Conservation (phyloP, 2,329 filamentous ascomycete genomes). For the Fusarium agapanthi region DNA sequence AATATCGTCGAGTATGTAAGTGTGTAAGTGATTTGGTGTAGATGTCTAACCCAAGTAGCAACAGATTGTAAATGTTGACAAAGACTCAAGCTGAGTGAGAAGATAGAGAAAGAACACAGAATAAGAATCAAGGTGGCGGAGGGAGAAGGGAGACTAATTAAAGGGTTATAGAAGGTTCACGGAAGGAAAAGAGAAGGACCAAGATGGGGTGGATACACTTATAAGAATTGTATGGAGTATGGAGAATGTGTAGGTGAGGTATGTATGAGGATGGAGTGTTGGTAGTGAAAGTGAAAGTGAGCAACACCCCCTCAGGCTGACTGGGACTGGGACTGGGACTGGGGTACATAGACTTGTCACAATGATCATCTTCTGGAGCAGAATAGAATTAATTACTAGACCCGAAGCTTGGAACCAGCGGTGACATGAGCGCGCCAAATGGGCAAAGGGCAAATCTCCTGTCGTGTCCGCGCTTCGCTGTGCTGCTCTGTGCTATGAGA, state of each 20-base stretch:
- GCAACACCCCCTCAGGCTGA: constrained; percentile 35
- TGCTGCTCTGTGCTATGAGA: constrained; percentile 14
- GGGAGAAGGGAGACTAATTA: constrained; percentile 38
- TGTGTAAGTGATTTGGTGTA: not conserved
- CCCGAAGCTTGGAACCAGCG: constrained; percentile 47
- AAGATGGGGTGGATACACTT: constrained; percentile 47
- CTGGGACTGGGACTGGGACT: constrained; percentile 22
- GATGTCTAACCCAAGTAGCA: not conserved
- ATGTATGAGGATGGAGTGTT: constrained; percentile 24
- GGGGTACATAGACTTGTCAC: constrained; percentile 38
- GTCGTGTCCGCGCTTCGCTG: constrained; percentile 14
- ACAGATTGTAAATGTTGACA: not conserved
- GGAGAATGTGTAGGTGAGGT: not conserved
- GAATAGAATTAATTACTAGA: constrained; percentile 40
- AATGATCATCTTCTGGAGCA: constrained; percentile 37
- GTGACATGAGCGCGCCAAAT: constrained; percentile 44
- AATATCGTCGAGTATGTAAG: constrained; percentile 18
- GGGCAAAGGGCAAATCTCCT: constrained; percentile 42
- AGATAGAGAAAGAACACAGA: constrained; percentile 16
- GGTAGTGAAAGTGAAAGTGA: constrained; percentile 24
- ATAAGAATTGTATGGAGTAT: constrained; percentile 38
- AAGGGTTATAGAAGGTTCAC: constrained; percentile 40
- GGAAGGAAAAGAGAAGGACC: constrained; percentile 40
- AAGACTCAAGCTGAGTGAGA: constrained; percentile 10
- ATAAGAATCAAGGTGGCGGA: constrained; percentile 19